phyloP scores from a whole-genome alignment of 257 asterid species.

The Nicotiana tomentosiformis region DNA sequence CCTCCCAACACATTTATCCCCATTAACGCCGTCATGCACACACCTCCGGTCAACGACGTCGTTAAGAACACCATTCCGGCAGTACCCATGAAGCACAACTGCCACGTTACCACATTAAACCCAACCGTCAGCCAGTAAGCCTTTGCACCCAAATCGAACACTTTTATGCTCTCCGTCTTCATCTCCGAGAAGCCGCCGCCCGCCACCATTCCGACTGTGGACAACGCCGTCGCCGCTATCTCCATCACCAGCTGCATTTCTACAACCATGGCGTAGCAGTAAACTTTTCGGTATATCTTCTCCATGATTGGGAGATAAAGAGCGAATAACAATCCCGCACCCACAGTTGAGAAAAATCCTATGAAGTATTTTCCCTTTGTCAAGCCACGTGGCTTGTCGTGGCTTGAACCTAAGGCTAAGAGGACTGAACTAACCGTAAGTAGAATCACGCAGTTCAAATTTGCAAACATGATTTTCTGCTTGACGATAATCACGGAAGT shows the following conservation, averaged over 20 bases:
- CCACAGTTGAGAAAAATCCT: constrained; percentile 16
- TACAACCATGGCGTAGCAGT: too few species aligned
- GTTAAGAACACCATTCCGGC: constrained; percentile 85
- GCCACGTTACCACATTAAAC: constrained; percentile 49
- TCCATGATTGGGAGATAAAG: too few species aligned
- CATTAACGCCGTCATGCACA: constrained; percentile 74
- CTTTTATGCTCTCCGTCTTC: constrained; percentile 30
- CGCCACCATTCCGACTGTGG: constrained; percentile 39
- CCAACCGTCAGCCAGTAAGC: constrained; percentile 51
- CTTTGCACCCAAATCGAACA: constrained; percentile 46
- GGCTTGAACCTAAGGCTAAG: constrained; percentile 38
- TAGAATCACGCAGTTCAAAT: constrained; percentile 62
- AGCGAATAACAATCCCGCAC: too few species aligned
- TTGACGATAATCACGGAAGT: constrained; percentile 51
- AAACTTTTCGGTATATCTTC: too few species aligned
- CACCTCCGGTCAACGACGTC: constrained; percentile 66
- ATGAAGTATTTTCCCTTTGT: constrained; percentile 30
- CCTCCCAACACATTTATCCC: constrained; percentile 54
- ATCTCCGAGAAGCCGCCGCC: constrained; percentile 40
- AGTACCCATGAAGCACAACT: constrained; percentile 69
- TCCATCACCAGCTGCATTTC: constrained; percentile 81
- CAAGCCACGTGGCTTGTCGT: constrained; percentile 35
- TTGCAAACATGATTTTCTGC: constrained; percentile 41
- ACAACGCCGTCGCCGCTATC: constrained; percentile 45
- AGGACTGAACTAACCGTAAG: constrained; percentile 55